Base-by-base conservation (phyloP, 805 yeast genomes). In the Hanseniaspora vineae region DNA sequence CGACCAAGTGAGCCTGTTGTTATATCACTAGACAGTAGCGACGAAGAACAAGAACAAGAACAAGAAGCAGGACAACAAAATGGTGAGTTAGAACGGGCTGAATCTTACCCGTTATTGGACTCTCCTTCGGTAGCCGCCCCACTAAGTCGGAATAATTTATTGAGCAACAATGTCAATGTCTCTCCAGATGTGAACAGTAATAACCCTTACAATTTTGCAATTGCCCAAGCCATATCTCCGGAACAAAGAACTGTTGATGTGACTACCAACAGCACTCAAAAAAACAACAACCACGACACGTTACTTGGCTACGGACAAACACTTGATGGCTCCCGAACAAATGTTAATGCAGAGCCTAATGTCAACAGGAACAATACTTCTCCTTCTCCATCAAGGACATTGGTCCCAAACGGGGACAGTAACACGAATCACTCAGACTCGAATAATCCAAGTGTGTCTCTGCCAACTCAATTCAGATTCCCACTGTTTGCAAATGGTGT, bases 21-120 rank as follows among this genome's bases (percentile, higher is more conserved):
- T 1, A 74, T 77, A 3, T 68, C 73, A 0, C 59, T 77, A 33
- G 80, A 75, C 51, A 74, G 78, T 50, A 78, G 71, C 35, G 66
- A 66, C 42, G 76, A 71, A 40, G 73, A 67, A 11, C 73, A 66
- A 5, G 62, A 54, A 31, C 45, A 40, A 29, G 53, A 42, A 19
- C 20, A n/a, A 39, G 46, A 39, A 31, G 40, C 12, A 37, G 11
- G 5, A 14, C 19, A 14, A 18, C 12, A 17, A 18, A n/a, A n/a
- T 37, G 17, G 40, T 10, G 19, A 8, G 19, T 14, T 10, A n/a
- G 40, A 37, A 37, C 6, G 15, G 5, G 37, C 12, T 14, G 37
- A 33, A 10, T 10, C 37, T 6, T 33, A 33, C 9, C 14, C 37
- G 11, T 10, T 33, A n/a, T 33, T 33, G 15, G 37, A 33, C 6